These are phyloP conservation scores for Cardamine resedifolia DNA, from an alignment of 345 rosid genomes.

Conservation along the genomic window DNA sequence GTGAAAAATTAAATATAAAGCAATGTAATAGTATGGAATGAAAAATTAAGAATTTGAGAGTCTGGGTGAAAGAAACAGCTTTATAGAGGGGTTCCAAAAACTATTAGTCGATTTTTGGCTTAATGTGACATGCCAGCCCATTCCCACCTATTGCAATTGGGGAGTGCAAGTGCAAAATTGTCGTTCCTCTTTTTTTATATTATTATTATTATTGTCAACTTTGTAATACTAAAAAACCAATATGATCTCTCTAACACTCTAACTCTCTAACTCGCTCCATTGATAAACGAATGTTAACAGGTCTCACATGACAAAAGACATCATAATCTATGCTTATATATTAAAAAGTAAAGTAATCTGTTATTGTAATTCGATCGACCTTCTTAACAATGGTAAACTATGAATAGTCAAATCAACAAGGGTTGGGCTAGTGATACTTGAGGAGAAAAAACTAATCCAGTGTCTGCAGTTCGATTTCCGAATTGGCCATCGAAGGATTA, in stretches of 20 bases:
- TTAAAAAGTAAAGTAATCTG: no score
- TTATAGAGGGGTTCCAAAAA: no score
- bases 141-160: slow-evolving; percentile 30
- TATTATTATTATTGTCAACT: not conserved
- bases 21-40: no score
- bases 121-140: slow-evolving; percentile 34
- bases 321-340: not conserved
- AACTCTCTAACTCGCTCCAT: not conserved
- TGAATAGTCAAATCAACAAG: no score
- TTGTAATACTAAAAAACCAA: not conserved
- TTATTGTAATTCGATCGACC: not conserved
- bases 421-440: no score
- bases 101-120: slow-evolving; percentile 20
- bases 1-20: no score
- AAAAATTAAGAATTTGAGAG: no score
- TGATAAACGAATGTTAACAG: slow-evolving; percentile 14
- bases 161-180: slow-evolving; percentile 32
- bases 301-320: slow-evolving; percentile 20
- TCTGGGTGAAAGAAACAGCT: no score
- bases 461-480: no score
- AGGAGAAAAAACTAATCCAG: no score
- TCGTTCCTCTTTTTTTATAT: slow-evolving; percentile 1
- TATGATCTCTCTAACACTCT: not conserved
- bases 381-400: not conserved
- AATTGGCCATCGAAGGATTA: no score